Percentiles rank a stretch among this genome's conserved stretches.
These are phyloP conservation scores for Macrophomina tecta DNA, from an alignment of 2,329 filamentous ascomycete genomes.

Conservation along the genomic window DNA sequence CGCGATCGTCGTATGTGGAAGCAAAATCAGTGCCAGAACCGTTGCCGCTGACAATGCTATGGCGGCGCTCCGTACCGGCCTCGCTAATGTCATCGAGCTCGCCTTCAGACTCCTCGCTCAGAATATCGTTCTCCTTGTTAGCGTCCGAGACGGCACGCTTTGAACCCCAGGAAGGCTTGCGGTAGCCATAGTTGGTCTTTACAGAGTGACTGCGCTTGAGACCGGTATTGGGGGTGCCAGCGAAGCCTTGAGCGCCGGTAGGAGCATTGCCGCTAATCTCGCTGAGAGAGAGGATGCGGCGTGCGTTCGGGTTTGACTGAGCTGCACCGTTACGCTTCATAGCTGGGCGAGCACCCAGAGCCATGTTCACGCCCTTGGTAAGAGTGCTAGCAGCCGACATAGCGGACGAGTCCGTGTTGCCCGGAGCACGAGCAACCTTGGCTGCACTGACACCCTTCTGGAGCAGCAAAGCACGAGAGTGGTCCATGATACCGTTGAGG, in stretches of 20 bases:
- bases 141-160: constrained; percentile 30
- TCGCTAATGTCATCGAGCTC: constrained; percentile 38
- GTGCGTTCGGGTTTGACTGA: constrained; percentile 48
- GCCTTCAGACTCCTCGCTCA: constrained; percentile 50
- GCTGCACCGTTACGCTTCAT: constrained; percentile 46
- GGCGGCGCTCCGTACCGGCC: constrained; percentile 48
- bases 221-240: constrained; percentile 49
- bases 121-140: constrained; percentile 56
- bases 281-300: constrained; percentile 87
- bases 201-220: constrained; percentile 58
- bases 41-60: constrained; percentile 42
- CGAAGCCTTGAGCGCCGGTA: constrained; percentile 42
- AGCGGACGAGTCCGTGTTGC: constrained; percentile 4
- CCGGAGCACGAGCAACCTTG: neutral
- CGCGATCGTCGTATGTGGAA: constrained; percentile 53
- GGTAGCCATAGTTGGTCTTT: constrained; percentile 44
- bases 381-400: constrained; percentile 44
- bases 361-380: constrained; percentile 50
- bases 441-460: constrained; percentile 46
- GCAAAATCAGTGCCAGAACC: constrained; percentile 55
- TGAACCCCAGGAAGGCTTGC: constrained; percentile 43
- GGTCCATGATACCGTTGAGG: constrained; percentile 93
- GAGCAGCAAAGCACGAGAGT: constrained; percentile 89
- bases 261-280: constrained; percentile 82
- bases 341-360: constrained; percentile 55